These are phyloP conservation scores for Leptographium lundbergii DNA, from an alignment of 2,329 filamentous ascomycete genomes.

Conservation along the genomic window DNA sequence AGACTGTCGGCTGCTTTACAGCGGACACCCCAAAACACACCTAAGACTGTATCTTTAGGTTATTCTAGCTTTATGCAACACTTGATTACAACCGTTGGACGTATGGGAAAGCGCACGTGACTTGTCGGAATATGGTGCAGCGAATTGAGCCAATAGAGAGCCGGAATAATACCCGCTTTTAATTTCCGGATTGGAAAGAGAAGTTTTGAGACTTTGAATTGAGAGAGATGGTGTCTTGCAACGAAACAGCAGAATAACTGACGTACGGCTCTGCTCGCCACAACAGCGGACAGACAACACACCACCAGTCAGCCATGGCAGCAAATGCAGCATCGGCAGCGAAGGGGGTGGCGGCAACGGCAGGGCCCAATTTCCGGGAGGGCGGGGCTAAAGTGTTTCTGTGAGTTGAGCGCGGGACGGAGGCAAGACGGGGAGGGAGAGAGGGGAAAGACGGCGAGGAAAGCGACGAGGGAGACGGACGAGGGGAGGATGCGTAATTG, in stretches of 20 bases:
- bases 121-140: neutral
- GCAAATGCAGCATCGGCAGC: conserved; percentile 22
- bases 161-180: conserved; percentile 4
- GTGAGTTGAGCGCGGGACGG: conserved; percentile 23
- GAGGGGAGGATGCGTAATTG: neutral
- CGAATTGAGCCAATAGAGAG: neutral
- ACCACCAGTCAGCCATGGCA: conserved; percentile 11
- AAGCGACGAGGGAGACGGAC: neutral
- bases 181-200: neutral
- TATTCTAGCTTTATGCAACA: neutral
- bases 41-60: neutral
- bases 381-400: conserved; percentile 43
- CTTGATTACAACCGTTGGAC: neutral
- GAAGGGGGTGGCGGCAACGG: conserved; percentile 22
- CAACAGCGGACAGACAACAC: neutral
- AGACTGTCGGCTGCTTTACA: too few relatives aligned
- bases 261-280: neutral
- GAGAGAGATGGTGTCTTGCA: neutral
- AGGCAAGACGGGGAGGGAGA: neutral
- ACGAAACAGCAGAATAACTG: neutral
- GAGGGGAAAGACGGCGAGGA: neutral
- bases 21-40: neutral
- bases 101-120: neutral
- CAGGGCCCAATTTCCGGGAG: conserved; percentile 27
- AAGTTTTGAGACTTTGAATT: conserved; percentile 1